Evolutionary conservation across 148 eudicot species (phyloP).

Genomic region (Euryodendron excelsum): DNA sequence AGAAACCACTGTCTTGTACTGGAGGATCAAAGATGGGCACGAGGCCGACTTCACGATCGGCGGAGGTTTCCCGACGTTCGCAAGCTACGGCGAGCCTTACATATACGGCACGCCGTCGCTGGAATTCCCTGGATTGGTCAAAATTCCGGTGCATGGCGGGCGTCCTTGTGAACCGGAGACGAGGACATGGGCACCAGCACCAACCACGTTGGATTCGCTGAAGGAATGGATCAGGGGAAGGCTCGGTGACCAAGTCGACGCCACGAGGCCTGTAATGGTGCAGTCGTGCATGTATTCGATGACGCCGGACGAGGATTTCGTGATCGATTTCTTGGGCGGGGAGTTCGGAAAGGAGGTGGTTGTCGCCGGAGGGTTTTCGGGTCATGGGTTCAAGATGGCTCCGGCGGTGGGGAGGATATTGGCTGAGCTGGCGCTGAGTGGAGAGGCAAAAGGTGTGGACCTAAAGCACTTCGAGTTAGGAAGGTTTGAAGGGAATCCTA

Average conservation of each 20-base stretch:
- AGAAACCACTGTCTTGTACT: slow-evolving; percentile 64
- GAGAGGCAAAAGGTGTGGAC: slow-evolving; percentile 51
- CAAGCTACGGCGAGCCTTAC: slow-evolving; percentile 73
- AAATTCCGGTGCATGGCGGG: slow-evolving; percentile 66
- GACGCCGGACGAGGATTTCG: slow-evolving; percentile 85
- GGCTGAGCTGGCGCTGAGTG: slow-evolving; percentile 50
- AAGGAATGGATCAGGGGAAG: slow-evolving; percentile 54
- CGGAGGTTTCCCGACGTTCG: slow-evolving; percentile 69
- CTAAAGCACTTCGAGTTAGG: slow-evolving; percentile 50
- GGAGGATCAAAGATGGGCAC: slow-evolving; percentile 61
- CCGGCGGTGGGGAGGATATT: slow-evolving; percentile 68
- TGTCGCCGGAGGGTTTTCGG: slow-evolving; percentile 84
- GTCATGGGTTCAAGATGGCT: slow-evolving; percentile 97
- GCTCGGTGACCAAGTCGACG: slow-evolving; percentile 53
- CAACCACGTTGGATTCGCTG: slow-evolving; percentile 23
- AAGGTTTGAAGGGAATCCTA: slow-evolving; percentile 61
- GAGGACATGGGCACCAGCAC: slow-evolving; percentile 45
- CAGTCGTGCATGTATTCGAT: slow-evolving; percentile 86
- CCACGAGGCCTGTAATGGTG: slow-evolving; percentile 41
- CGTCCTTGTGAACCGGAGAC: slow-evolving; percentile 57
- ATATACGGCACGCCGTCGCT: slow-evolving; percentile 81
- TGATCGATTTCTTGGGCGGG: slow-evolving; percentile 83
- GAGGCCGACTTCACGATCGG: slow-evolving; percentile 46
- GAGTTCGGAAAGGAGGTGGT: slow-evolving; percentile 72
- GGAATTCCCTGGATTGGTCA: slow-evolving; percentile 79